Evolutionary conservation across 257 asterid species (phyloP), one percentile per base, ranked within the genome.

Genomic region (Lantana camara): DNA sequence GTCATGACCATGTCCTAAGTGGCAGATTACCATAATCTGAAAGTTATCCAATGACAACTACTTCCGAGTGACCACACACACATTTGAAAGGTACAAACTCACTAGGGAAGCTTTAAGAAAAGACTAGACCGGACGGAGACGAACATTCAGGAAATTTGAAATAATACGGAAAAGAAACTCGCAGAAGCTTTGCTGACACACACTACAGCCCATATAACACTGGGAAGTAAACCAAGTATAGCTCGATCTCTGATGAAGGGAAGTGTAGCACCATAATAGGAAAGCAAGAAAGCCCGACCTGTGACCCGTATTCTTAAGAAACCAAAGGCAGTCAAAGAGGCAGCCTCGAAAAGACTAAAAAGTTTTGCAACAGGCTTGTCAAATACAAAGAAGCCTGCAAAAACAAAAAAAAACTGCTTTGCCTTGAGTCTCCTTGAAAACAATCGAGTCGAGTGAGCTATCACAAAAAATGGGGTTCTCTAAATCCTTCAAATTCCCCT

Each of bases 351-450:
- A 49, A 64, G 79, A 24, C 69, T 22, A 5, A 29, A 74, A 77
- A 71, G 66, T 21, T 35, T 37, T 42, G 50, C 62, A 76, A 75
- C 86, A 76, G 84, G 90, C 91, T 67, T 20, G 77, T 78, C 66
- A 68, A 53, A 74, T 66, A 74, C 71, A 64, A 60, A 37, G 78
- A 71, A 64, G 79, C 87, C 87, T 76, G 89, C 77, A 79, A 87
- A 87, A 82, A 76, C 7, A 29, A 69, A 23, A 8, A 62, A 72
- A 76, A 70, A 68, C 59, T 17, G 69, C 53, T 53, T 23, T 38
- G 75, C 81, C 86, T 60, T 60, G 5, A 59, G 74, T 75, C 64
- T 64, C 80, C 86, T 53, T 15, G 79, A 72, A 84, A 82, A 75
- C 91, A 82, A 80, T 81, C 78, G 57, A 71, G 75, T 44, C 48